Evolutionary conservation across 1,284 basidiomycete genomes (phyloP), one percentile per base, ranked within the genome.

Genomic region (Golubevia sp.): DNA sequence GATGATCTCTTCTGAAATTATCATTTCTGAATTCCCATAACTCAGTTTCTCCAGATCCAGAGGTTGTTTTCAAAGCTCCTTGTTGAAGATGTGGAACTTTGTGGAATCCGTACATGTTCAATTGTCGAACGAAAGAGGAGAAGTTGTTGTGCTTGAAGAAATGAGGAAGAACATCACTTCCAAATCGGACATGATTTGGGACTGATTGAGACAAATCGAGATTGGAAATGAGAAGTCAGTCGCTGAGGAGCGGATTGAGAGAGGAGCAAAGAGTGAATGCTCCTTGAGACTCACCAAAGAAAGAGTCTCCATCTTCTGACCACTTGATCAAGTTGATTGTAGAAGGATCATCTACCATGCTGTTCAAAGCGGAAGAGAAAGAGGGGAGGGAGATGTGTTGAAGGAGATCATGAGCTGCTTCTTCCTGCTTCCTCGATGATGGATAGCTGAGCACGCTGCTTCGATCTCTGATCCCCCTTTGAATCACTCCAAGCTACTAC

Each of bases 261-360:
- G 23, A 11, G n/a, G n/a, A n/a, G n/a, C n/a, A n/a, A n/a, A n/a
- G n/a, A n/a, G n/a, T n/a, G n/a, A n/a, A n/a, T n/a, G n/a, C n/a
- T 49, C 21, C 5, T 34, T 23, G 3, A 24, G 20, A 66, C 65
- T 18, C 38, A 67, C 62, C 61, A 26, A 83, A 71, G 66, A 83
- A 82, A 2, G 79, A 74, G 13, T 79, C 72, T 15, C 80, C 80
- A 20, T 70, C 69, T 25, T 74, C 73, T 2, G 77, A 74, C 80
- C 80, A 83, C n/a, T 73, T 67, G 52, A 83, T 83, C 49, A 82
- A 70, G 48, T 82, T 71, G 63, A 82, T 70, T 20, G 79, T 83
- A 52, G 71, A 71, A n/a, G 76, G 71, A 57, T 83, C 80, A 56
- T 83, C 79, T 44, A 83, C 77, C 80, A 83, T 83, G 66, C 77